Percentiles rank a stretch among this genome's conserved stretches.
These are phyloP conservation scores for Plenodomus lindquistii DNA, from an alignment of 2,329 filamentous ascomycete genomes.

Conservation along the genomic window DNA sequence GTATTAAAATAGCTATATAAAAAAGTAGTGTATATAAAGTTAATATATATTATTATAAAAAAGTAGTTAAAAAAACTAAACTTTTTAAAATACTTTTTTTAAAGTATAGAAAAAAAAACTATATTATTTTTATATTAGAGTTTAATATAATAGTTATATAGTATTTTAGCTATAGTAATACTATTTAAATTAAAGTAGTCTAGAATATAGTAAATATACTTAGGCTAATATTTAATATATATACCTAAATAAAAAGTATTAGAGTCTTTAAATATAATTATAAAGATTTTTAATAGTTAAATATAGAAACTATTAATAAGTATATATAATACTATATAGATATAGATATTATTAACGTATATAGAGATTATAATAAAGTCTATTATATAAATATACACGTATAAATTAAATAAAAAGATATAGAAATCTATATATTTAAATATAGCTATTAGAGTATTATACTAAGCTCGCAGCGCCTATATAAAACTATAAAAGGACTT, in stretches of 20 bases:
- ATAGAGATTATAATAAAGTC: background rate
- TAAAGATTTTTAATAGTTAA: background rate
- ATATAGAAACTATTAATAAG: background rate
- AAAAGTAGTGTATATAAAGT: background rate
- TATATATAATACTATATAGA: background rate
- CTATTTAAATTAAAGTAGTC: background rate
- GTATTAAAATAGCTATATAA: background rate
- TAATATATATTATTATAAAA: background rate
- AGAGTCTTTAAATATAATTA: background rate
- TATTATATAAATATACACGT: constrained; percentile 16
- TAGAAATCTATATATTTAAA: too few species aligned
- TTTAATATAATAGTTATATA: background rate
- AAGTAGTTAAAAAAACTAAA: background rate
- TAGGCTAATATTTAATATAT: background rate
- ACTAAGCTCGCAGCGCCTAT: constrained; percentile 27
- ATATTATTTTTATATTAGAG: background rate
- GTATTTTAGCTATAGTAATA: background rate
- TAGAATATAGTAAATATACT: background rate
- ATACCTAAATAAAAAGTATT: background rate
- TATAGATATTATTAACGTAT: background rate
- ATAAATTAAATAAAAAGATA: constrained; percentile 3
- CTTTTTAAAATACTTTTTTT: background rate
- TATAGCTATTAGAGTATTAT: constrained; percentile 5
- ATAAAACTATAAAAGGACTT: constrained; percentile 39
- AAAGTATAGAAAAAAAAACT: too few species aligned